Base-by-base conservation (phyloP, 129 eudicot species). In the Flaveria brownii region DNA sequence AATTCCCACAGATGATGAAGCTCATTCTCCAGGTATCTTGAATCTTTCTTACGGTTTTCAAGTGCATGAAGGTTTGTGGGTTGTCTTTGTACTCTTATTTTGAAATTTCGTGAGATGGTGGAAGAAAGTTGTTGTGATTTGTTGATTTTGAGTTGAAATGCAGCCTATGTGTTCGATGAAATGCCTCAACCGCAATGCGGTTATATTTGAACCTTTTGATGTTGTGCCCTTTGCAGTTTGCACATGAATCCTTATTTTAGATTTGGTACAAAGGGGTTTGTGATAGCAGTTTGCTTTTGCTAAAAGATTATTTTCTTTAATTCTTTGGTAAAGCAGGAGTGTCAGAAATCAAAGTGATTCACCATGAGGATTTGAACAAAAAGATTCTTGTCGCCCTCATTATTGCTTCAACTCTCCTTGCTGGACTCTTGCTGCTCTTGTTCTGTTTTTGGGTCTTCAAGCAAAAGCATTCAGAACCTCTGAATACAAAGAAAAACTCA, bases 331-430 rank as follows among this genome's bases (percentile, higher is more conserved):
- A 69, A 55, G 71, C 91, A 88, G 93, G 86, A 68, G 84, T 72
- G 64, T 77, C 86, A 78, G 88, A 81, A 70, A 84, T 82, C 22
- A 77, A 70, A 49, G 87, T 86, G 41, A 88, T 84, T 46, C 92
- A 91, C 62, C 88, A 81, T 87, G 84, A 83, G 59, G 93, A 88
- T 59, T 71, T 87, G 61, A 90, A 89, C 87, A 93, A 80, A 75
- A 90, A 71, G 84, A 88, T 90, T 77, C 88, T 93, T 28, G 75
- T 87, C 45, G 90, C 97, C 30, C 97, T 90, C 22, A 83, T 87
- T 80, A 77, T 84, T 71, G 83, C 96, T 57, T 87, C 96, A 72
- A 83, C 91, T 75, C 86, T 94, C 63, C 90, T 94, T 81, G 91
- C 86, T 51, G 93, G 73, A 55, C 56, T 89, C 76, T 67, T 94